Percentiles rank a stretch among this genome's conserved stretches.
Conservation (phyloP, 192 early-diverging fungal species). For the Allomyces arbusculus region DNA sequence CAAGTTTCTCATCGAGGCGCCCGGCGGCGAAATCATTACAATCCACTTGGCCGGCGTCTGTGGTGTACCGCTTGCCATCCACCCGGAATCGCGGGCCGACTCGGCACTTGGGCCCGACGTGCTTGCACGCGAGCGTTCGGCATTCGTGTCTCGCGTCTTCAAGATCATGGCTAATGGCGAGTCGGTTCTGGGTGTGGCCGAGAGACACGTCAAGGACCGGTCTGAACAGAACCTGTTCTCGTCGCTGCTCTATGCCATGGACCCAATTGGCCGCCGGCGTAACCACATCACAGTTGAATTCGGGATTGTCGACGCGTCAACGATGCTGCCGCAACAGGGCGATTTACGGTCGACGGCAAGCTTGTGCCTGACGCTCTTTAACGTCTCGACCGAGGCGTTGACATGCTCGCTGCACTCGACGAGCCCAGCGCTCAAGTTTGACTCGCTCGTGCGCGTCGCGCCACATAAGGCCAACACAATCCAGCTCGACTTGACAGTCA, state of each 20-base stretch:
- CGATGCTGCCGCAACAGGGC: neutral
- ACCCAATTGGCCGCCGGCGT: slow-evolving; percentile 14
- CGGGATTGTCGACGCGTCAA: slow-evolving; percentile 17
- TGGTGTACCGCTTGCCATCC: slow-evolving; percentile 36
- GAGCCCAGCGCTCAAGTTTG: neutral
- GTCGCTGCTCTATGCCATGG: slow-evolving; percentile 13
- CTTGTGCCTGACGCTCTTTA: slow-evolving; percentile 29
- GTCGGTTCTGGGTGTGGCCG: neutral
- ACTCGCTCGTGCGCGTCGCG: slow-evolving; percentile 19
- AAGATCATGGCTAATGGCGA: neutral
- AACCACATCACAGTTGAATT: slow-evolving; percentile 23
- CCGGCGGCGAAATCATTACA: slow-evolving; percentile 28
- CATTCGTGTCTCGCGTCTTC: slow-evolving; percentile 16
- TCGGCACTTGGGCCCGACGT: slow-evolving; percentile 21
- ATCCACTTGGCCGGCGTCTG: slow-evolving; percentile 22
- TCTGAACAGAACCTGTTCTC: neutral
- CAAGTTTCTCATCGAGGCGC: slow-evolving; percentile 21
- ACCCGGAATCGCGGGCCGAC: slow-evolving; percentile 25
- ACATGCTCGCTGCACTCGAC: slow-evolving; percentile 7
- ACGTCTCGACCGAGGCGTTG: slow-evolving; percentile 19
- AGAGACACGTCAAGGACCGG: neutral
- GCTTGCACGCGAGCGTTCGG: slow-evolving; percentile 27
- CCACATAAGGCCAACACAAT: slow-evolving; percentile 31
- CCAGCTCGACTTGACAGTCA: slow-evolving; percentile 17
- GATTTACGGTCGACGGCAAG: neutral